Evolutionary conservation across 805 yeast species (phyloP).

Genomic region (Myxozyma geophila): DNA sequence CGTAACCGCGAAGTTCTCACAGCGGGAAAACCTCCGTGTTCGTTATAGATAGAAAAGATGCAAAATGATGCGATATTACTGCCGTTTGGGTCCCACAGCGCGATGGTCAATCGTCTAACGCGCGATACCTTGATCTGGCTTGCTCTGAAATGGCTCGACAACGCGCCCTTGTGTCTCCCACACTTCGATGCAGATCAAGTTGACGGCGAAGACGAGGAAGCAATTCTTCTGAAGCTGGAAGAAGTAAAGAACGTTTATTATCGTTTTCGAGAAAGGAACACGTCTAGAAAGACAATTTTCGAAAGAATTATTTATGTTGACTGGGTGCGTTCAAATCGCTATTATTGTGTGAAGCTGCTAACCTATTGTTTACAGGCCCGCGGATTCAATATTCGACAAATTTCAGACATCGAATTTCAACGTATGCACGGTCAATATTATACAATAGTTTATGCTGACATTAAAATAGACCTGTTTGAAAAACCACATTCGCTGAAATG

Average conservation of each 20-base stretch:
- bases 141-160: conserved; percentile 22
- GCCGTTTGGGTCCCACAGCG: conserved; percentile 17
- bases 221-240: background rate
- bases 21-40: background rate
- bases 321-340: conserved; percentile 24
- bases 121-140: conserved; percentile 14
- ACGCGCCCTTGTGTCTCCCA: conserved; percentile 16
- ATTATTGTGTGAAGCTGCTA: background rate
- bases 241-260: conserved; percentile 17
- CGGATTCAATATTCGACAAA: conserved; percentile 32
- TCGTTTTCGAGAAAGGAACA: background rate
- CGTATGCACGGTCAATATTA: conserved; percentile 17
- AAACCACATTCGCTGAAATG: conserved; percentile 19
- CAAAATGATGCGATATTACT: conserved; percentile 17
- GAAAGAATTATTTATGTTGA: conserved; percentile 27
- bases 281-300: conserved; percentile 7
- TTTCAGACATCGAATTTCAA: conserved; percentile 32
- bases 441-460: background rate
- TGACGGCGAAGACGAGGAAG: conserved; percentile 31
- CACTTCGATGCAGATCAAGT: background rate
- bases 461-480: conserved; percentile 22
- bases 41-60: background rate
- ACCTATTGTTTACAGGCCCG: conserved; percentile 8
- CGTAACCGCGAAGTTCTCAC: background rate
- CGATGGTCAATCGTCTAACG: conserved; percentile 12